Conservation (phyloP, 2,329 filamentous ascomycete species). For the Colletotrichum sp. region DNA sequence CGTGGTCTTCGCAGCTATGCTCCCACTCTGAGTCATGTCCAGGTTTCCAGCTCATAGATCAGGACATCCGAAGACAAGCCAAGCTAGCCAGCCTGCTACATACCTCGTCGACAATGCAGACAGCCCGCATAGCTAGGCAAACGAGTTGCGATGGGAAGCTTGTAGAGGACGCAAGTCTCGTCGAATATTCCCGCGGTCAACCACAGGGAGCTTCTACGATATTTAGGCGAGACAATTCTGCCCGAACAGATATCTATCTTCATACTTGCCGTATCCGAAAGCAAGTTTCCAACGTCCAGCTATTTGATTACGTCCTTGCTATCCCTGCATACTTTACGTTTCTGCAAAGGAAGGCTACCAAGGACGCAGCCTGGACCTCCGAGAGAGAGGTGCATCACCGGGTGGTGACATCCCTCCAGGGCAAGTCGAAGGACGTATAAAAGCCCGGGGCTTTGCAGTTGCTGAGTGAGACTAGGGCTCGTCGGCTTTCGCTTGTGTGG, state of each 20-base stretch:
- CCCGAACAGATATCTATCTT: background rate
- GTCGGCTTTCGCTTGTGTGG: background rate
- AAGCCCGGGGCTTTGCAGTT: background rate
- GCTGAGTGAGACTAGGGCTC: accelerated
- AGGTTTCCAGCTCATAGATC: background rate
- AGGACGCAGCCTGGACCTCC: background rate
- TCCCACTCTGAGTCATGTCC: background rate
- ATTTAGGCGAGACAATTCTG: background rate
- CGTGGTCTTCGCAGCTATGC: background rate
- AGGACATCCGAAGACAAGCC: background rate
- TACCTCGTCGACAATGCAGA: background rate
- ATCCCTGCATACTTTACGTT: background rate
- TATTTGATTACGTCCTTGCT: background rate
- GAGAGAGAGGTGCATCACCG: background rate
- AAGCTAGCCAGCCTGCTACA: background rate
- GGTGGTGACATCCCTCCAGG: background rate
- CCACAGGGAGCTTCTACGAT: background rate
- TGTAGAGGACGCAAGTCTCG: background rate
- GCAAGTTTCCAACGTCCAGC: background rate
- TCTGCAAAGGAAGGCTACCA: background rate
- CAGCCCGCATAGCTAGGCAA: background rate
- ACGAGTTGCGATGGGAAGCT: background rate
- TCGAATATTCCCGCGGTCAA: background rate
- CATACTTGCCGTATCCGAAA: background rate
- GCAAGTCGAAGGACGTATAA: background rate